phyloP scores from a whole-genome alignment of 2,329 filamentous ascomycete species.

The Alternaria gaisen region DNA sequence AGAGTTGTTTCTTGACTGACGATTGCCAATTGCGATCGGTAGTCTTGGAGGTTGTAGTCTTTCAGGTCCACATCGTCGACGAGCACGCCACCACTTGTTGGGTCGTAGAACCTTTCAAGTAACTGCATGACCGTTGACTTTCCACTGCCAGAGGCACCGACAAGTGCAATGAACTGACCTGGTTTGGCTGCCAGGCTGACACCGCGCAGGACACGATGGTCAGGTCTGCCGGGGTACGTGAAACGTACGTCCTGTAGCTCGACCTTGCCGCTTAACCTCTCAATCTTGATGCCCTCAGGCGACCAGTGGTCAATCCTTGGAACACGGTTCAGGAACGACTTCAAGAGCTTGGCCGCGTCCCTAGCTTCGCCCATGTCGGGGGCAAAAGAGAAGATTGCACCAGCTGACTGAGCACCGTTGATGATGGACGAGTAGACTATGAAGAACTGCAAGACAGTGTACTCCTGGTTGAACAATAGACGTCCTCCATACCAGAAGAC shows the following conservation, averaged over 20 bases:
- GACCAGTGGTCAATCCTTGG: slow-evolving; percentile 70
- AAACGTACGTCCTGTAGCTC: slow-evolving; percentile 95
- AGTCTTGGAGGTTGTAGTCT: slow-evolving; percentile 79
- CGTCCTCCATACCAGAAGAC: slow-evolving; percentile 52
- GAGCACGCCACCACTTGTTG: slow-evolving; percentile 78
- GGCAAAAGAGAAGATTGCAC: slow-evolving; percentile 91
- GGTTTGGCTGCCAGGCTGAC: slow-evolving; percentile 77
- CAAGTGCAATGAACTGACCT: slow-evolving; percentile 86
- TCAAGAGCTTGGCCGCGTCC: slow-evolving; percentile 81
- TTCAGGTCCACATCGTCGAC: slow-evolving; percentile 86
- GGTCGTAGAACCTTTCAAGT: slow-evolving; percentile 94
- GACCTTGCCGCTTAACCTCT: slow-evolving; percentile 69
- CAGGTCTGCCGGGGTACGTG: slow-evolving; percentile 88
- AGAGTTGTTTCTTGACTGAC: slow-evolving; percentile 95
- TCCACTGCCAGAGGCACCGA: slow-evolving; percentile 93
- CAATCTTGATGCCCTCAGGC: slow-evolving; percentile 58
- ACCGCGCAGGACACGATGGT: slow-evolving; percentile 90
- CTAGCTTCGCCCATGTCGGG: slow-evolving; percentile 97
- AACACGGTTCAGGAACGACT: slow-evolving; percentile 82
- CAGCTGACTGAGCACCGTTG: slow-evolving; percentile 91
- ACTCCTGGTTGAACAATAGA: slow-evolving; percentile 54
- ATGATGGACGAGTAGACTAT: slow-evolving; percentile 87
- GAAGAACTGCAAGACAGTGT: slow-evolving; percentile 88
- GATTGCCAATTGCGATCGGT: slow-evolving; percentile 85
- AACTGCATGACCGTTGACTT: slow-evolving; percentile 94